Base-by-base conservation (phyloP, 2,329 filamentous ascomycete genomes). In the Paraconiothyrium brasiliense region DNA sequence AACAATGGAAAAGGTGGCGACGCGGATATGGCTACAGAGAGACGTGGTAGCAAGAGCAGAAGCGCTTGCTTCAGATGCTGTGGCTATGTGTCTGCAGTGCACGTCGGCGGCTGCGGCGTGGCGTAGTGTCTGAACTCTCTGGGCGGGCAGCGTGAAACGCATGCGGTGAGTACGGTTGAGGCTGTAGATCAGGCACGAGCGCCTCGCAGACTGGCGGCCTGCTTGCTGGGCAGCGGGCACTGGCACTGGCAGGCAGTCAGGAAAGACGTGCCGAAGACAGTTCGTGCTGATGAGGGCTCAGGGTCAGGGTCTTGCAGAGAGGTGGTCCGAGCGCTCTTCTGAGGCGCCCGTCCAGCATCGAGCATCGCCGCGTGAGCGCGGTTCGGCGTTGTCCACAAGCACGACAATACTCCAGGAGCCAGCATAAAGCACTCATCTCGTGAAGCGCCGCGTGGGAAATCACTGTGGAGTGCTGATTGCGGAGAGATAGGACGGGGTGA, bases 51-150 rank as follows among this genome's bases (percentile, higher is more conserved):
- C 11, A 44, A 30, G 39, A 44, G 30, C 39, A 55, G 27, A 55
- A 55, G 52, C 52, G 52, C 52, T 46, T 27, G 41, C 27, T 13
- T 24, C 39, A 8, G 22, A n/a, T 10, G 24, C 1, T 30, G 54
- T 56, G 54, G 54, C 43, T 37, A 56, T 56, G 43, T 37, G 20
- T 47, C 3, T 37, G 54, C 54, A 48, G 27, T 16, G 43, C 43
- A 47, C 20, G 30, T 39, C 30, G 54, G 54, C 54, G 54, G 54
- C 54, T 56, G 54, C 32, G 37, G 41, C 43, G 43, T 48, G 54
- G 54, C 54, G 41, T 24, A 56, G 43, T n/a, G 14, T 41, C 27
- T 30, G 27, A 30, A 30, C 27, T 4, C 27, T 30, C 27, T 6
- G 39, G 39, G 39, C 39, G 54, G 30, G n/a, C 27, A 44, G 16